Base-by-base conservation (phyloP, 768 basidiomycete genomes). In the Xanthoconium purpureum region DNA sequence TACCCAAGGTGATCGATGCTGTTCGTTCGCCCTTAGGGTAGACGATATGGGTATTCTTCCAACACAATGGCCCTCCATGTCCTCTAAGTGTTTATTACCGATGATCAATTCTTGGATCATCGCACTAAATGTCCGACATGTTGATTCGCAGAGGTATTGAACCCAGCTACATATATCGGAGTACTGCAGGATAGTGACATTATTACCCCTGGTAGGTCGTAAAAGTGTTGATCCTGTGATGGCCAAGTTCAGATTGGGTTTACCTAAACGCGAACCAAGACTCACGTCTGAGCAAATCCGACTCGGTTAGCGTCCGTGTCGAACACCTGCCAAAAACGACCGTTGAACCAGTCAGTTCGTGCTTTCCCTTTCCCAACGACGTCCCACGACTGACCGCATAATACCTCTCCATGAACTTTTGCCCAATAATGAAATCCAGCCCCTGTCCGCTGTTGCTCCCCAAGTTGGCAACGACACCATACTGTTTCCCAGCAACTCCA, bases 241-340 rank as follows among this genome's bases (percentile, higher is more conserved):
- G 24, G 13, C 20, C 20, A n/a, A 7, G 28, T 8, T 60, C 44
- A 57, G 46, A 53, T 37, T 8, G 13, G 13, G 15, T 5, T 0
- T 9, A 5, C 35, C 30, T 30, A 12, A 32, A 33, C n/a, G 43
- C 2, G 2, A 2, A 51, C 10, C 4, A 32, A n/a, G n/a, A 63
- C 66, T 60, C 17, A 68, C 66, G 63, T 68, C 53, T 58, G 44
- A 17, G 50, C 69, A 42, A 66, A 65, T 24, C 66, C 66, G 46
- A 66, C 42, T 5, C 55, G 63, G 13, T 55, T 53, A 1, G 48
- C 51, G 17, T 68, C 66, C 18, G 49, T 8, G 43, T 68, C 65
- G 18, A 68, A 68, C 5, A 66, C 58, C 66, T 66, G 29, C 10
- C 43, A 40, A 33, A 37, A 29, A 17, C 0, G 24, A 24, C 24